Conservation (phyloP, 768 basidiomycete genomes). For the Floccularia luteovirens region DNA sequence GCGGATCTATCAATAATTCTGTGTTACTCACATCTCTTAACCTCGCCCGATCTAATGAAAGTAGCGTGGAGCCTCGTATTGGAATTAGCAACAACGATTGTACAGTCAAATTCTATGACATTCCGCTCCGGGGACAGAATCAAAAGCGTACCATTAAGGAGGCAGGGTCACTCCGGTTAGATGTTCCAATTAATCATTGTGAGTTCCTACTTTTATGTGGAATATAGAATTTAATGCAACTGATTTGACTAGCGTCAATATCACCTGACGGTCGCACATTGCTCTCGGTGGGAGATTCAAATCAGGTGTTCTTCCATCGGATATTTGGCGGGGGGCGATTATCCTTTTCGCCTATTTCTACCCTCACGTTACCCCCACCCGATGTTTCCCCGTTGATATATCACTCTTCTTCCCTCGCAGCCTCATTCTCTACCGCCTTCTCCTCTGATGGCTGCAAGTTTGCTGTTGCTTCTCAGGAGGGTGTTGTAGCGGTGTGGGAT, state of each 20-base stretch:
- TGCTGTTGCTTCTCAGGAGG: conserved; percentile 79
- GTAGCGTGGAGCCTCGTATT: conserved; percentile 67
- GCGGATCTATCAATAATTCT: conserved; percentile 14
- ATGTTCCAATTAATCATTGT: conserved; percentile 82
- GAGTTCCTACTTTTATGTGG: conserved; percentile 17
- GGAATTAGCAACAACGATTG: conserved; percentile 85
- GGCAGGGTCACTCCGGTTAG: conserved; percentile 47
- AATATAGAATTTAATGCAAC: conserved; percentile 5
- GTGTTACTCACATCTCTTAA: conserved; percentile 7
- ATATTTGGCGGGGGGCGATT: conserved; percentile 58
- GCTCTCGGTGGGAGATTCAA: conserved; percentile 87
- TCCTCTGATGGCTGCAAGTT: conserved; percentile 71
- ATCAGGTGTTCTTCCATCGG: conserved; percentile 76
- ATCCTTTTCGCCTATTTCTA: conserved; percentile 58
- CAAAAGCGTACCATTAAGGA: conserved; percentile 33
- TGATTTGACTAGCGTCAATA: conserved; percentile 59
- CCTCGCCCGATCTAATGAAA: conserved; percentile 33
- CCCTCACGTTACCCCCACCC: conserved; percentile 60
- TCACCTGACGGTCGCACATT: conserved; percentile 85
- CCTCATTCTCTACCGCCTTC: conserved; percentile 78
- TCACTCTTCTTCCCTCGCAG: conserved; percentile 41
- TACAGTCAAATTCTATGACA: conserved; percentile 73
- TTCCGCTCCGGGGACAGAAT: conserved; percentile 44
- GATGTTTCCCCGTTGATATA: conserved; percentile 28
- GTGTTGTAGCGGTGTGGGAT: conserved; percentile 77